Evolutionary conservation across 23 red algal genomes (phyloP).

Genomic region (Gracilaria gracilis): DNA sequence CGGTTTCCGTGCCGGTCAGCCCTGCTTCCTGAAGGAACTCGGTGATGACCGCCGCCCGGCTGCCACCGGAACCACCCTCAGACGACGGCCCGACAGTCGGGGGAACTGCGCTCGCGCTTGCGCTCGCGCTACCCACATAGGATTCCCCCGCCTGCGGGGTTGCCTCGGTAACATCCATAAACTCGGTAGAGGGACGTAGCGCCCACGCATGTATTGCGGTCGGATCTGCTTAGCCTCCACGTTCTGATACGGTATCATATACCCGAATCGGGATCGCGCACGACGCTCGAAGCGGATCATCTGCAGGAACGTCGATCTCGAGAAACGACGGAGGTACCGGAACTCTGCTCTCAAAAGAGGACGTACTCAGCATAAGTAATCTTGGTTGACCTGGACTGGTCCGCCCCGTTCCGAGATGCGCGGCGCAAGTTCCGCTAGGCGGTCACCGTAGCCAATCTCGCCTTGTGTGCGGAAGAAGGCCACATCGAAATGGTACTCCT

Average conservation of each 20-base stretch:
- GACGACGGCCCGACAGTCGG: too few relatives aligned
- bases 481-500: neutral
- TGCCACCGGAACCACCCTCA: too few relatives aligned
- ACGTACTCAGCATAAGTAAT: neutral
- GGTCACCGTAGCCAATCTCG: neutral
- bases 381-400: neutral
- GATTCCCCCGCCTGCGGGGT: too few relatives aligned
- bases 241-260: slow-evolving; percentile 13
- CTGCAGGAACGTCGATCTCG: neutral
- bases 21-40: too few relatives aligned
- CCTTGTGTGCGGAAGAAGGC: neutral
- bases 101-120: too few relatives aligned
- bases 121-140: too few relatives aligned
- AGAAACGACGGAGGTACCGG: neutral
- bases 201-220: neutral
- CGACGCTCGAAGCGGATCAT: neutral
- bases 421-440: neutral
- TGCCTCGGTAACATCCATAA: too few relatives aligned
- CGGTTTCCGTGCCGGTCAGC: too few relatives aligned
- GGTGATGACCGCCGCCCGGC: too few relatives aligned
- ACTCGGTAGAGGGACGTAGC: too few relatives aligned
- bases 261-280: neutral
- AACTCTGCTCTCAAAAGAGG: neutral
- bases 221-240: neutral
- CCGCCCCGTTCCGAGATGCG: neutral